Percentiles rank a stretch among this genome's conserved stretches.
These are phyloP conservation scores for Mycena kentingensis DNA, from an alignment of 768 basidiomycete genomes.

Conservation along the genomic window DNA sequence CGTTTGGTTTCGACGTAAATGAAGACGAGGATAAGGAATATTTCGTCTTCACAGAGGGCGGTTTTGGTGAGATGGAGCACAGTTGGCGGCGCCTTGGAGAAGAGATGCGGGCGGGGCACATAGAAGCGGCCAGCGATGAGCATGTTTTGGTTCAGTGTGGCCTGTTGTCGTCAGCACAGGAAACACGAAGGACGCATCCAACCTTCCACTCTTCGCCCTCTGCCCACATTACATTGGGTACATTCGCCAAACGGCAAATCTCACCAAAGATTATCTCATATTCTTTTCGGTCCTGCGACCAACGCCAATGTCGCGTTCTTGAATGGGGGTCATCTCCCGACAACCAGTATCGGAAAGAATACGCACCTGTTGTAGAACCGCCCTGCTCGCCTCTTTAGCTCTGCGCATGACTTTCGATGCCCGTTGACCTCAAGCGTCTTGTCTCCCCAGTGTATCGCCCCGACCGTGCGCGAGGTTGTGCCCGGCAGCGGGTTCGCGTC, in stretches of 20 bases:
- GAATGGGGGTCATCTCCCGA: not conserved
- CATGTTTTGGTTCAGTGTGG: conserved; percentile 27
- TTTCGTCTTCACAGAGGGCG: conserved; percentile 43
- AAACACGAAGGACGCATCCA: too few species aligned
- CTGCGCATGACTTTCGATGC: conserved; percentile 39
- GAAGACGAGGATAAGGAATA: conserved; percentile 40
- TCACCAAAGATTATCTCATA: conserved; percentile 46
- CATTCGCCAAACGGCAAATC: too few species aligned
- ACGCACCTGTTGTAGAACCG: conserved; percentile 34
- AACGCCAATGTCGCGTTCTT: conserved; percentile 48
- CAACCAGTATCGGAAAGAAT: not conserved
- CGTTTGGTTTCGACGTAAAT: conserved; percentile 39
- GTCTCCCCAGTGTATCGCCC: conserved; percentile 53
- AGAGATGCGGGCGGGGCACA: conserved; percentile 53
- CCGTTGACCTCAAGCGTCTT: conserved; percentile 50
- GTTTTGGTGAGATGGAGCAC: conserved; percentile 40
- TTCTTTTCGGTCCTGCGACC: conserved; percentile 45
- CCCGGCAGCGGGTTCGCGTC: conserved; percentile 49
- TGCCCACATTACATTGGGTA: too few species aligned
- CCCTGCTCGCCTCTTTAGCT: conserved; percentile 43
- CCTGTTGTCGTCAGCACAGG: too few species aligned
- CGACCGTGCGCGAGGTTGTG: conserved; percentile 37
- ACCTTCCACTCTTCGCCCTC: conserved; percentile 53
- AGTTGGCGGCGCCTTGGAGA: conserved; percentile 44
- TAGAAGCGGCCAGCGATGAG: conserved; percentile 41